Percentiles rank a stretch among this genome's conserved stretches.
Evolutionary conservation across 495 filamentous ascomycete genomes (phyloP).

Genomic region (Podospora anserina): DNA sequence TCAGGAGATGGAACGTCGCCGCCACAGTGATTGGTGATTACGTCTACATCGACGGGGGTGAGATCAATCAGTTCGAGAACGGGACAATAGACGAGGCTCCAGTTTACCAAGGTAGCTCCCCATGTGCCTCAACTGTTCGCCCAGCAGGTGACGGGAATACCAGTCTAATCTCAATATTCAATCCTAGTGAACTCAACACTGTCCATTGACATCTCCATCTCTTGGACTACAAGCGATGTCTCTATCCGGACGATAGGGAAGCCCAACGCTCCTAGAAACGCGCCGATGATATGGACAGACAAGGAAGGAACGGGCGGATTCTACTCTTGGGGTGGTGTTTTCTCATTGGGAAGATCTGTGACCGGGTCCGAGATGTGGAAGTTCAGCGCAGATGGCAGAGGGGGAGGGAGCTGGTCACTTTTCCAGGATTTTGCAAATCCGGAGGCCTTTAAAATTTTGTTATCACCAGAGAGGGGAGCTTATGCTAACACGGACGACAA

Average conservation of each 20-base stretch:
- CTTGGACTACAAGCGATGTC: constrained; percentile 35
- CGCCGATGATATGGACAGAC: constrained; percentile 33
- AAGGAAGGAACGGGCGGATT: constrained; percentile 20
- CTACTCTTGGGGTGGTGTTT: constrained; percentile 40
- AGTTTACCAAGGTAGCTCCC: neutral
- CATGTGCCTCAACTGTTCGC: no score
- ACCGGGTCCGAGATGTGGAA: constrained; percentile 31
- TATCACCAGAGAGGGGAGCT: constrained; percentile 7
- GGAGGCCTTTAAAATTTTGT: constrained; percentile 7
- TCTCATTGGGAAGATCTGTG: constrained; percentile 12
- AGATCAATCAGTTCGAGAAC: constrained; percentile 9
- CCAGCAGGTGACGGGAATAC: no score
- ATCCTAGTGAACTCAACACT: constrained; percentile 33
- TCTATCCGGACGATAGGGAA: constrained; percentile 30
- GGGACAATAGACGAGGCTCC: neutral
- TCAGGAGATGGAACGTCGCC: no score
- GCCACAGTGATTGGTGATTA: constrained; percentile 13
- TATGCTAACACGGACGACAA: constrained; percentile 9
- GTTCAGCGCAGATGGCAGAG: constrained; percentile 35
- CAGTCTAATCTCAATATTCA: no score
- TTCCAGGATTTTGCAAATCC: constrained; percentile 13
- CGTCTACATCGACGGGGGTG: constrained; percentile 21
- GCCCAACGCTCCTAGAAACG: constrained; percentile 20
- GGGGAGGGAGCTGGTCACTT: constrained; percentile 36
- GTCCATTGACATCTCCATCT: constrained; percentile 36